Evolutionary conservation across 805 yeast species (phyloP), one percentile per base, ranked within the genome.

Genomic region (Starmera dryadoides): DNA sequence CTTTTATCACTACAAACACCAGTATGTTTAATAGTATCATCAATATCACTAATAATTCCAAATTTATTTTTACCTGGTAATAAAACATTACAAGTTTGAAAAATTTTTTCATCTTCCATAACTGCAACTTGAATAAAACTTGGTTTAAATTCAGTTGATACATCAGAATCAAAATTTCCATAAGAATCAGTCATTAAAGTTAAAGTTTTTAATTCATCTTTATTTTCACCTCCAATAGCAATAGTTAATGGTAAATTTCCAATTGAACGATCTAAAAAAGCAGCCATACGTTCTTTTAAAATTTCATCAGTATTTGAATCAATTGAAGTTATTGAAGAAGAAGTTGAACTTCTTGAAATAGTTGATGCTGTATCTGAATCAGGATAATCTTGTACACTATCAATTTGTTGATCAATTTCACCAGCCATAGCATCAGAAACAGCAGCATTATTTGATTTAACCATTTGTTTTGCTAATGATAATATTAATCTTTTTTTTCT

Each of bases 1-100:
- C 94, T 70, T 60, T 86, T 88, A 44, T 89, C 95, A 1, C 91
- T 91, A 26, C 85, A 71, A 1, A 93, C 91, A 2, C 98, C 98
- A 0, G 98, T 88, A 32, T 77, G 68, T 52, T 93, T 84, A 28
- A 91, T 79, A 0, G 99, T 93, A 56, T 93, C 99, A 56, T 93
- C 99, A 32, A 93, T 81, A 58, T 93, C 99, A 51, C 89, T 80
- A 18, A 93, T 88, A 2, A 93, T 59, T 11, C 85, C 86, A 18
- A 81, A 64, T 0, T 95, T 93, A 0, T 55, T 45, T 8, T 44
- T 20, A 3, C 65, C 60, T 11, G 77, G 65, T 25, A 70, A 49
- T 37, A 66, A 60, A 2, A 71, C 58, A 21, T 73, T 73, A 40
- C 69, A 68, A 37, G 72, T 66, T 3, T 67, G 60, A 39, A 69